Percentiles rank a stretch among this genome's conserved stretches.
phyloP scores from a whole-genome alignment of 2,329 filamentous ascomycete genomes.

The Orbilia blumenaviensis region DNA sequence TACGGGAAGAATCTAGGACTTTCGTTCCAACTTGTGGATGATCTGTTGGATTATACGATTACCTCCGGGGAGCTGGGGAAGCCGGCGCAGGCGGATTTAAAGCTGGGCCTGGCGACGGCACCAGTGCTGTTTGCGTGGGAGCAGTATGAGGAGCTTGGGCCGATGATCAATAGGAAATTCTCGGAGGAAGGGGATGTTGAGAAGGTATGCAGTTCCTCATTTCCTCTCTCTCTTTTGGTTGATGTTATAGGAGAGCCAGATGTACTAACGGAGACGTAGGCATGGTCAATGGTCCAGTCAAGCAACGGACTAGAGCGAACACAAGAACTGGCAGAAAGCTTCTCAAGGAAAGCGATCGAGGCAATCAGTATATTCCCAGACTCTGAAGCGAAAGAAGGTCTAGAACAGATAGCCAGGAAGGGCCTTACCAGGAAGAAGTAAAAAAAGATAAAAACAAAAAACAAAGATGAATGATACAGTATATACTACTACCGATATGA shows the following conservation, averaged over 20 bases:
- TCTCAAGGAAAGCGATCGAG: slow-evolving; percentile 83
- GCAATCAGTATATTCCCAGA: slow-evolving; percentile 87
- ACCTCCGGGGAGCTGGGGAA: slow-evolving; percentile 87
- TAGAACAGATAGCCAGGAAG: slow-evolving; percentile 93
- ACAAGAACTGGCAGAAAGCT: slow-evolving; percentile 86
- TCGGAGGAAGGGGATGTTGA: slow-evolving; percentile 81
- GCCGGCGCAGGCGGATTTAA: slow-evolving; percentile 90
- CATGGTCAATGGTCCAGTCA: slow-evolving; percentile 48
- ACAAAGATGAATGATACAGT: neutral
- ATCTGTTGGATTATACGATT: slow-evolving; percentile 96
- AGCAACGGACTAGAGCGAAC: slow-evolving; percentile 88
- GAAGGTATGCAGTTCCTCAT: slow-evolving; percentile 68
- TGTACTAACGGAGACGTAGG: slow-evolving; percentile 11
- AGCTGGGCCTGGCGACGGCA: slow-evolving; percentile 91
- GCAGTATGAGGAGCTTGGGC: slow-evolving; percentile 81
- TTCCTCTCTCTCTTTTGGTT: no score
- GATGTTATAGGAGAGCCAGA: neutral
- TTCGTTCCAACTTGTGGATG: slow-evolving; percentile 96
- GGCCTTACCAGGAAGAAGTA: slow-evolving; percentile 58
- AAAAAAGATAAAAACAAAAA: no score
- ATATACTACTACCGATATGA: neutral
- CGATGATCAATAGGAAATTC: slow-evolving; percentile 92
- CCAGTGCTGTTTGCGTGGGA: slow-evolving; percentile 97
- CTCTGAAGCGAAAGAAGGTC: slow-evolving; percentile 90
- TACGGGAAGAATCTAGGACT: slow-evolving; percentile 94